A percentile compares a stretch with the other conserved stretches of the same genome.
These are phyloP conservation scores for Lachnellula suecica DNA, from an alignment of 2,329 filamentous ascomycete genomes.

Conservation along the genomic window DNA sequence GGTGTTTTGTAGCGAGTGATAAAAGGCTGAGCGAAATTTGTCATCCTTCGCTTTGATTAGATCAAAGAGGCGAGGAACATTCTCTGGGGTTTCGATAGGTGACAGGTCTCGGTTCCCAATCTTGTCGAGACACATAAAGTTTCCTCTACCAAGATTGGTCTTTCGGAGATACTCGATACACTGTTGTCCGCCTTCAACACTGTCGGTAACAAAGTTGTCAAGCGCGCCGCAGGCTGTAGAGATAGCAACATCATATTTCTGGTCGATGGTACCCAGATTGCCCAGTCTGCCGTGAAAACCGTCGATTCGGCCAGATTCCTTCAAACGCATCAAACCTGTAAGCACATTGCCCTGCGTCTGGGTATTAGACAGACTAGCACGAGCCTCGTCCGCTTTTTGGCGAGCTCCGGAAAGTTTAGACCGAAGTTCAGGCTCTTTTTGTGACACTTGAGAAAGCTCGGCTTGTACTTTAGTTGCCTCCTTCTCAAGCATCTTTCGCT, in stretches of 20 bases:
- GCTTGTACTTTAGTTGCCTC: slow-evolving; percentile 70
- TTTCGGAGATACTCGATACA: slow-evolving; percentile 97
- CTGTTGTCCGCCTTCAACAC: slow-evolving; percentile 92
- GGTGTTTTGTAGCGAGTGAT: slow-evolving; percentile 92
- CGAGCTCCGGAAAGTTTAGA: slow-evolving; percentile 84
- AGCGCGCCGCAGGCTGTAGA: slow-evolving; percentile 91
- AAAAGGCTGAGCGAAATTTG: slow-evolving; percentile 87
- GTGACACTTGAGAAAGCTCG: slow-evolving; percentile 69
- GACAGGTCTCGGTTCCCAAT: slow-evolving; percentile 76
- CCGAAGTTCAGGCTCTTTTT: slow-evolving; percentile 79
- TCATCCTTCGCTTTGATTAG: slow-evolving; percentile 87
- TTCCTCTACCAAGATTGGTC: slow-evolving; percentile 93
- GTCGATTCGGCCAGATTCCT: slow-evolving; percentile 93
- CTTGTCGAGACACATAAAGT: slow-evolving; percentile 95
- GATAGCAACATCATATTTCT: slow-evolving; percentile 95
- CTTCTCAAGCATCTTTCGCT: slow-evolving; percentile 71
- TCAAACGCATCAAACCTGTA: slow-evolving; percentile 87
- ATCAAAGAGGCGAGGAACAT: slow-evolving; percentile 90
- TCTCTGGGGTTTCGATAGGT: slow-evolving; percentile 83
- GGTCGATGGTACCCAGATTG: slow-evolving; percentile 89
- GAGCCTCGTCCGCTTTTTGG: slow-evolving; percentile 94
- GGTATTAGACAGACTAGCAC: slow-evolving; percentile 82
- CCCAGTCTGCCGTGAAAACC: slow-evolving; percentile 95
- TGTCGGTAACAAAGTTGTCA: slow-evolving; percentile 96
- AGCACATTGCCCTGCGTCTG: slow-evolving; percentile 94